These are phyloP conservation scores for Chalciporus piperatus DNA, from an alignment of 768 basidiomycete species.

Conservation along the genomic window DNA sequence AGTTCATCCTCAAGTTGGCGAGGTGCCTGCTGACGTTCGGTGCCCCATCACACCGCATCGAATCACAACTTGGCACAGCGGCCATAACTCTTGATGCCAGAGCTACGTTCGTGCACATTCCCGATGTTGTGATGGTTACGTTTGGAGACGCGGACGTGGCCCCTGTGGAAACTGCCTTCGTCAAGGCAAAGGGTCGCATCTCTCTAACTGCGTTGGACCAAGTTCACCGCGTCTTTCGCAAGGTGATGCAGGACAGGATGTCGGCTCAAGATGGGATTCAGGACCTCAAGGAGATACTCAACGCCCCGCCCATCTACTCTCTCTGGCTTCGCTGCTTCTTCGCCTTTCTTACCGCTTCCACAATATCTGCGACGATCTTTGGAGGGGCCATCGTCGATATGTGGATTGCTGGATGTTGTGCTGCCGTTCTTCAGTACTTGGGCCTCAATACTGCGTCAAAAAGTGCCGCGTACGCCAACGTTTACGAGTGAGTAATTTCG, in stretches of 20 bases:
- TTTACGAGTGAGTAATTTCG: constrained; percentile 74
- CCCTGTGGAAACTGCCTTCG: constrained; percentile 79
- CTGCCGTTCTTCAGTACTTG: constrained; percentile 70
- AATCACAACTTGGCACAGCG: constrained; percentile 81
- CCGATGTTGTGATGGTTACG: constrained; percentile 75
- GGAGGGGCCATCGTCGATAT: constrained; percentile 82
- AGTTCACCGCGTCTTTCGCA: constrained; percentile 82
- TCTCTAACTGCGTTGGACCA: constrained; percentile 79
- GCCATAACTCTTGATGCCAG: constrained; percentile 75
- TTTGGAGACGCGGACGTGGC: constrained; percentile 73
- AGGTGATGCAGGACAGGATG: constrained; percentile 82
- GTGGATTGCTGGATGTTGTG: constrained; percentile 72
- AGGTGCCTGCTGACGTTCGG: constrained; percentile 90
- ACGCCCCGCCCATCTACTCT: constrained; percentile 64
- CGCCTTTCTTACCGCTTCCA: constrained; percentile 73
- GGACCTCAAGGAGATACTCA: constrained; percentile 61
- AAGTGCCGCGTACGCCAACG: constrained; percentile 90
- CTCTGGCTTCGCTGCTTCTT: constrained; percentile 65
- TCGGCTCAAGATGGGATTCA: constrained; percentile 68
- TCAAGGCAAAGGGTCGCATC: constrained; percentile 76
- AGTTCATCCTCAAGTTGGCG: constrained; percentile 83
- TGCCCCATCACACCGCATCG: constrained; percentile 91
- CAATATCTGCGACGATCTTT: constrained; percentile 82
- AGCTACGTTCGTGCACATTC: constrained; percentile 82
- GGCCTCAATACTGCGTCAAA: constrained; percentile 81